A percentile compares a stretch with the other conserved stretches of the same genome.
phyloP scores from a whole-genome alignment of 495 filamentous ascomycete species.

The Beverwykella pulmonaria region DNA sequence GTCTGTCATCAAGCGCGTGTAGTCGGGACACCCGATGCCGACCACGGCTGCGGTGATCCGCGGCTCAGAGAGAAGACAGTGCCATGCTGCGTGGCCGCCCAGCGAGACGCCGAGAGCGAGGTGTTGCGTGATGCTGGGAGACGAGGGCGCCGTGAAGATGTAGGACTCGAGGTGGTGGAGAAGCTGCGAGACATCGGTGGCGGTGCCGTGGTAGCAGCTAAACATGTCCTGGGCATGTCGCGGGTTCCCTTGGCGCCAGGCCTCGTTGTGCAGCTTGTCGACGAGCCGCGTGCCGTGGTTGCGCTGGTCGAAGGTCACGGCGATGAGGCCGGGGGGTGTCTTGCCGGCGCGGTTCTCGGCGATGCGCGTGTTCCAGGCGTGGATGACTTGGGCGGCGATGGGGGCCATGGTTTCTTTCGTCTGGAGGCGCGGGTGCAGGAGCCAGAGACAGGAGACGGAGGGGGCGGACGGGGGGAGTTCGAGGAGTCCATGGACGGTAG shows the following conservation, averaged over 20 bases:
- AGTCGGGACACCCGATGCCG: constrained; percentile 90
- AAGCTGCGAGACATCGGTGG: constrained; percentile 68
- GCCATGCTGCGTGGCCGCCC: constrained; percentile 88
- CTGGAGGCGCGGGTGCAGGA: constrained; percentile 77
- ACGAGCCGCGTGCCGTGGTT: constrained; percentile 82
- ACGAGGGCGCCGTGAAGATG: constrained; percentile 60
- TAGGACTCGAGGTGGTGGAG: constrained; percentile 77
- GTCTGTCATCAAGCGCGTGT: constrained; percentile 72
- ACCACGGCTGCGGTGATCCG: constrained; percentile 73
- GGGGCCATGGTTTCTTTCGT: constrained; percentile 70
- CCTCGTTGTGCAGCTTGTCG: constrained; percentile 61
- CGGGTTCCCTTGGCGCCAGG: constrained; percentile 78
- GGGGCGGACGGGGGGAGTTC: constrained; percentile 60
- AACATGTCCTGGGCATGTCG: constrained; percentile 91
- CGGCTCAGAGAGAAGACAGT: constrained; percentile 74
- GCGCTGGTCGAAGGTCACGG: constrained; percentile 81
- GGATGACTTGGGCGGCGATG: constrained; percentile 58
- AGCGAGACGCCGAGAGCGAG: constrained; percentile 80
- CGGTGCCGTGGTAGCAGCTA: constrained; percentile 69
- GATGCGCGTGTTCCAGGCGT: constrained; percentile 58
- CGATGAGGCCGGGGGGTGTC: constrained; percentile 63
- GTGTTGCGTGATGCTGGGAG: constrained; percentile 64
- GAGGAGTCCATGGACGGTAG: constrained; percentile 75
- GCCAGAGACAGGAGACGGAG: constrained; percentile 75
- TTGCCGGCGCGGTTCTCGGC: constrained; percentile 32